Base-by-base conservation (phyloP, 176 grass and related monocot species). In the Eragrostis curvula region DNA sequence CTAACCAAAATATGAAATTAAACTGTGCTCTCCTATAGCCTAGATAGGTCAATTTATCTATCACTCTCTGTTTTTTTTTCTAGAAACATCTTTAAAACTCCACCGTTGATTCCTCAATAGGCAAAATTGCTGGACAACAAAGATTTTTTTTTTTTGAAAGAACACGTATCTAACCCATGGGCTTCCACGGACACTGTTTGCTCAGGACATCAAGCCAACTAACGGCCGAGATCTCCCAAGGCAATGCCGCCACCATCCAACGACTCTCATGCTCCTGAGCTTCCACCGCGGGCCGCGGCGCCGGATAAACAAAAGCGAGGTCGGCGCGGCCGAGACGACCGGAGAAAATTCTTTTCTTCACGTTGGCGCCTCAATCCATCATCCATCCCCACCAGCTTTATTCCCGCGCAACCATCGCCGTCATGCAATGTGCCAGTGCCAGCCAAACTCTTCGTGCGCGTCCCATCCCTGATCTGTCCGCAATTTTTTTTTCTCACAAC, bases 311-410 rank as follows among this genome's bases (percentile, higher is more conserved):
- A 5, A 18, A n/a, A 50, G 3, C 13, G 57, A 62, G 42, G 42
- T 47, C 42, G 58, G 58, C 57, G 74, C 36, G 20, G 60, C 15
- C 5, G 69, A 16, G 42, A 61, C 1, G 58, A 50, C 30, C 6
- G 36, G 64, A 62, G n/a, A 71, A 88, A 58, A 88, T 88, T 58
- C 81, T 25, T 84, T 73, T 24, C 86, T 88, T 88, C 60, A 79
- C 49, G 69, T 51, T 36, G 28, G 11, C 58, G 32, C 57, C 47
- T 28, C 1, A 30, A 5, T 30, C 9, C 49, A 58, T 32, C 73
- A 17, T 48, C 73, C 73, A 17, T 48, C 73, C 46, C 74, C 52
- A 88, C 55, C 42, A 25, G 41, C 81, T 88, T 88, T 84, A 79
- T 88, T 88, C 86, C 1, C 27, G 20, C 70, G 16, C 25, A 9